A percentile compares a stretch with the other conserved stretches of the same genome.
phyloP scores from a whole-genome alignment of 2,329 filamentous ascomycete species.

The Raffaelea albimanens region DNA sequence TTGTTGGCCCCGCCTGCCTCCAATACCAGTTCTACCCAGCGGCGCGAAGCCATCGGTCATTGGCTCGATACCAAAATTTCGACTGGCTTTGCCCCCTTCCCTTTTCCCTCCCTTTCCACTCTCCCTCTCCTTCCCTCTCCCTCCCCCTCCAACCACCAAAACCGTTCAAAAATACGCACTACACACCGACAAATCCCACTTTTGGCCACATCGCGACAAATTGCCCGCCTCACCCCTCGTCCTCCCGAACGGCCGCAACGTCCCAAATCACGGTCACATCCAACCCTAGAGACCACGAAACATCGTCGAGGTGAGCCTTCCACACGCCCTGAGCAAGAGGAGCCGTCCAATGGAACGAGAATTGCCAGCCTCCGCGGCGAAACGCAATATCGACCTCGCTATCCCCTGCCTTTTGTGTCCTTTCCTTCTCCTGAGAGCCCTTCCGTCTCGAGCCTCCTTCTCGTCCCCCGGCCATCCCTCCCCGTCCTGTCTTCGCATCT shows the following conservation, averaged over 20 bases:
- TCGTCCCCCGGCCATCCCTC: too few relatives aligned
- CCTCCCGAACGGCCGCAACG: slow-evolving; percentile 1
- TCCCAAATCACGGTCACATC: not conserved
- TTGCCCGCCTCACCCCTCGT: slow-evolving; percentile 7
- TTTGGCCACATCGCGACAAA: slow-evolving; percentile 17
- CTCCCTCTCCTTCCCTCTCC: slow-evolving; percentile 2
- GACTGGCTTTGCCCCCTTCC: not conserved
- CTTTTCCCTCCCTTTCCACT: slow-evolving; percentile 4
- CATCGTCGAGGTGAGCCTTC: slow-evolving; percentile 2
- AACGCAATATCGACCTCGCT: too few relatives aligned
- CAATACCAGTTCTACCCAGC: not conserved
- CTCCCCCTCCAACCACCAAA: slow-evolving; percentile 6
- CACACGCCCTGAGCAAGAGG: not conserved
- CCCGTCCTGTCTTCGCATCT: too few relatives aligned
- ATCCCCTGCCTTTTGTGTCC: too few relatives aligned
- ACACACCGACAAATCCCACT: slow-evolving; percentile 17
- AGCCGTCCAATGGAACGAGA: too few relatives aligned
- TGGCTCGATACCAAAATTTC: not conserved
- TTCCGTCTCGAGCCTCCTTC: too few relatives aligned
- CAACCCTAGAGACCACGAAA: not conserved
- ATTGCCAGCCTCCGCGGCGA: too few relatives aligned
- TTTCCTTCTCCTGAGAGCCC: too few relatives aligned
- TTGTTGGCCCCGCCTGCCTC: not conserved
- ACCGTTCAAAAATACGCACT: slow-evolving; percentile 10
- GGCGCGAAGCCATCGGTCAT: not conserved